Conservation (phyloP, 2,329 filamentous ascomycete genomes). For the Chrysoporthe cubensis region DNA sequence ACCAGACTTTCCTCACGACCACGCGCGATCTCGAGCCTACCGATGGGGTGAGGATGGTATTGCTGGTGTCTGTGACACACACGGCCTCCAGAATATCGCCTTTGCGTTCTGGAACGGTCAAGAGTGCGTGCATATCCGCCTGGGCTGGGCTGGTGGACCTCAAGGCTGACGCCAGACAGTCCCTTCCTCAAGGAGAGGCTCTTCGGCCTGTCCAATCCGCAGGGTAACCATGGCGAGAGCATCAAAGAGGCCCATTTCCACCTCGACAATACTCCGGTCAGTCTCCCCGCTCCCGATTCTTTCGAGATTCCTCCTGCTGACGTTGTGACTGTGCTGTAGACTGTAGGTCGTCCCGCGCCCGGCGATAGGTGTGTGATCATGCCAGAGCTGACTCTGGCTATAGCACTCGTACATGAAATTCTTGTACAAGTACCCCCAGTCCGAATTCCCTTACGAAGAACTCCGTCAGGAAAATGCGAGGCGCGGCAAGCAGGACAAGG, state of each 20-base stretch:
- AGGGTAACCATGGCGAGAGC: constrained; percentile 96
- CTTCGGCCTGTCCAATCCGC: constrained; percentile 92
- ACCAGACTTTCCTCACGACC: constrained; percentile 89
- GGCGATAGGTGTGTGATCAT: background rate
- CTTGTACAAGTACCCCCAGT: constrained; percentile 96
- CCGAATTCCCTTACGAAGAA: constrained; percentile 88
- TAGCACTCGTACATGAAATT: constrained; percentile 99
- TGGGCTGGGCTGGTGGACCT: constrained; percentile 3
- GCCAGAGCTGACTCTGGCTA: constrained; percentile 28
- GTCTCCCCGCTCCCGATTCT: constrained; percentile 31
- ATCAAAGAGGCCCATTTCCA: constrained; percentile 98
- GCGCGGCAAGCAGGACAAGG: constrained; percentile 74
- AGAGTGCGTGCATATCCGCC: constrained; percentile 63
- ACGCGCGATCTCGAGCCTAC: constrained; percentile 85
- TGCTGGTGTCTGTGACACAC: constrained; percentile 88
- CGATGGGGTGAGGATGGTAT: constrained; percentile 98
- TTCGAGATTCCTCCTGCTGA: constrained; percentile 34
- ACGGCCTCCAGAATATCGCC: constrained; percentile 88
- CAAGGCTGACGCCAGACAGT: constrained; percentile 56
- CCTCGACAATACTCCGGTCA: constrained; percentile 84
- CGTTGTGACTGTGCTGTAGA: constrained; percentile 39
- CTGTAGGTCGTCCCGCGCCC: constrained; percentile 42
- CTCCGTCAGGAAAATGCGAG: constrained; percentile 82
- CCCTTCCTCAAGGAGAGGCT: constrained; percentile 93
- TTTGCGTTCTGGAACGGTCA: constrained; percentile 98